Evolutionary conservation across 1,139 yeast genomes (phyloP), one percentile per base, ranked within the genome.

Genomic region (Meyerozyma athensensis): DNA sequence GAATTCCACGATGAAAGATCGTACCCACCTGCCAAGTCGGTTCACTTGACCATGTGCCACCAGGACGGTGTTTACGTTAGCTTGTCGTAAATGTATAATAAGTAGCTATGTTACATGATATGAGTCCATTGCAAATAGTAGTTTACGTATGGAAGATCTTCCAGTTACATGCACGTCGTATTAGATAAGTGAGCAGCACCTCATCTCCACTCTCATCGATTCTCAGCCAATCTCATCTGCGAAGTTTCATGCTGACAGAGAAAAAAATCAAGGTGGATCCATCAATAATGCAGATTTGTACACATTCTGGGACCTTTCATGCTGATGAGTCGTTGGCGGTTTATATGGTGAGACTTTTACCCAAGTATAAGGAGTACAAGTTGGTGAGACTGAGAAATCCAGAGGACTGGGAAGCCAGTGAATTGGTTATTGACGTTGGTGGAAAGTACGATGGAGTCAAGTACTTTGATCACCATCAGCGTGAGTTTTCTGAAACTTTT

Each of bases 241-340:
- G 26, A 8, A 36, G 13, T n/a, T 28, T 28, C 12, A 28, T 28
- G 32, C 19, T 16, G 19, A 17, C 20, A n/a, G 32, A 28, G 33
- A 57, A 57, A 47, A 55, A 54, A 40, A 50, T 49, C 30, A 57
- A 54, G 43, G 39, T 45, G 28, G 44, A 44, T 10, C 16, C 43
- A 17, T 43, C 45, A 48, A 46, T 43, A 35, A 55, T 65, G 38
- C 60, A 76, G 52, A 85, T 90, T 43, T 90, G 96, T 53, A 90
- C 97, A 12, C 97, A 89, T 56, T 86, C 94, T 33, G 98, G 98
- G 7, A 76, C 90, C 0, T 92, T 92, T 72, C 98, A 92, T 55
- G 97, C 98, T 16, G 98, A 92, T 61, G 98, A 92, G 61, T 82
- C 96, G n/a, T 73, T 94, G 43, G 98, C 97, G 2, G 96, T 90